A percentile compares a stretch with the other conserved stretches of the same genome.
Evolutionary conservation across 495 filamentous ascomycete genomes (phyloP).

Genomic region (Hyphodiscus hymeniophilus): DNA sequence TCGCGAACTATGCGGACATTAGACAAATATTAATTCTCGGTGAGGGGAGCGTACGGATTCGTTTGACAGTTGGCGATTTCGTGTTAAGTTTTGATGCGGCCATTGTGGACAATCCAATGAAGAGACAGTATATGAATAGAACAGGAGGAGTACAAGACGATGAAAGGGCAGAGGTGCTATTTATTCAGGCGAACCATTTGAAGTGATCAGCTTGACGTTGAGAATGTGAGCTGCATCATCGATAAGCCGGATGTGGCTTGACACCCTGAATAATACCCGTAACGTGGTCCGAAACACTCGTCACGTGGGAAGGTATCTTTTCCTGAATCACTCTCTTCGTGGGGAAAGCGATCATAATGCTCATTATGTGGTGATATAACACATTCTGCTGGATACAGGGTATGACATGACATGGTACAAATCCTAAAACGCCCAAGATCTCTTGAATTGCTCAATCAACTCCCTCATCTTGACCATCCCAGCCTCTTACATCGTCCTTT

Average conservation of each 20-base stretch:
- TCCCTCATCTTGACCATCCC: conserved; percentile 20
- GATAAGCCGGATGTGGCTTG: background rate
- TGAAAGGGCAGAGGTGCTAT: background rate
- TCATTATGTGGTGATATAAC: background rate
- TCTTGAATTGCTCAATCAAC: conserved; percentile 15
- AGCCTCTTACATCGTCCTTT: conserved; percentile 20
- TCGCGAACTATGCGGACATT: conserved; percentile 16
- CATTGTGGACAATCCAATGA: too few species aligned
- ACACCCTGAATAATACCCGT: background rate
- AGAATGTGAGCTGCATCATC: too few species aligned
- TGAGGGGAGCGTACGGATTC: conserved; percentile 49
- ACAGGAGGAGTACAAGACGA: too few species aligned
- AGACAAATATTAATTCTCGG: background rate
- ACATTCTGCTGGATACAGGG: background rate
- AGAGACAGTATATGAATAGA: background rate
- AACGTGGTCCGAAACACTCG: conserved; percentile 3
- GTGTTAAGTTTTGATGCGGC: conserved; percentile 43
- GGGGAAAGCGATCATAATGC: background rate
- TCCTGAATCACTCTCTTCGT: background rate
- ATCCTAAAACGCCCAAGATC: too few species aligned
- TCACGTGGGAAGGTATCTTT: conserved; percentile 1
- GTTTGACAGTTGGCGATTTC: conserved; percentile 73
- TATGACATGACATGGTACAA: too few species aligned
- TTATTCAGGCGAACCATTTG: background rate
- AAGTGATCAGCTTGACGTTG: too few species aligned